A percentile compares a stretch with the other conserved stretches of the same genome.
phyloP scores from a whole-genome alignment of 1,284 basidiomycete species.

The Rhodotorula sp. region DNA sequence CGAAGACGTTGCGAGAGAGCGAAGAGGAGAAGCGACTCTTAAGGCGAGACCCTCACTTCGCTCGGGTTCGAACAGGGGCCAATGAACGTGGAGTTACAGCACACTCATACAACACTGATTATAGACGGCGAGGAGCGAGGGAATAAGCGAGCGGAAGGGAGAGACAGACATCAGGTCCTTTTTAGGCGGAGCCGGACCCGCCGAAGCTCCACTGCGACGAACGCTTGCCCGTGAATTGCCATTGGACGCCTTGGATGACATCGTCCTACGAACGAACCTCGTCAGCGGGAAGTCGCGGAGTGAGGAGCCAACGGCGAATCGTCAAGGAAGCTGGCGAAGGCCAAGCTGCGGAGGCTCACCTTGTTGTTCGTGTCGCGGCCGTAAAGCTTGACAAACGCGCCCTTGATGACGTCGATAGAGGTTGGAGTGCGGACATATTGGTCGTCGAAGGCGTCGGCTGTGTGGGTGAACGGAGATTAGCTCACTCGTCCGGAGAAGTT shows the following conservation, averaged over 20 bases:
- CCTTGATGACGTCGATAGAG: slow-evolving; percentile 32
- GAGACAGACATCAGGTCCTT: no score
- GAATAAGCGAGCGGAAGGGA: no score
- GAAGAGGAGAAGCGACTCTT: no score
- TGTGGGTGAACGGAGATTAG: neutral
- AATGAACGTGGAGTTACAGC: no score
- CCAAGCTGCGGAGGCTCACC: neutral
- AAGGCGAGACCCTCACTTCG: no score
- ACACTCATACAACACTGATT: no score
- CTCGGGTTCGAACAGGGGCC: no score
- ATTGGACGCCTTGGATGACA: slow-evolving; percentile 27
- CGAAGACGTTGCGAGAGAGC: no score
- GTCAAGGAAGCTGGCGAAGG: no score
- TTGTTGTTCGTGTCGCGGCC: slow-evolving; percentile 29
- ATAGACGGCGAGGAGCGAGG: no score
- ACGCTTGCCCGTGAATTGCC: slow-evolving; percentile 36
- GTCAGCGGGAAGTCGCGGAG: no score
- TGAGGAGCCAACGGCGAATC: no score
- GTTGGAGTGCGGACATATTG: slow-evolving; percentile 31
- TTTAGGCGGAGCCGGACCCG: neutral
- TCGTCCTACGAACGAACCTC: slow-evolving; percentile 4
- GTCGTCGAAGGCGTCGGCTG: slow-evolving; percentile 36
- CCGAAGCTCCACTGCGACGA: neutral
- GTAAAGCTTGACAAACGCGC: slow-evolving; percentile 16
- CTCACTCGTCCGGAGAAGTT: neutral